Evolutionary conservation across 2,329 filamentous ascomycete species (phyloP).

Genomic region (Trichoderma citrinoviride): DNA sequence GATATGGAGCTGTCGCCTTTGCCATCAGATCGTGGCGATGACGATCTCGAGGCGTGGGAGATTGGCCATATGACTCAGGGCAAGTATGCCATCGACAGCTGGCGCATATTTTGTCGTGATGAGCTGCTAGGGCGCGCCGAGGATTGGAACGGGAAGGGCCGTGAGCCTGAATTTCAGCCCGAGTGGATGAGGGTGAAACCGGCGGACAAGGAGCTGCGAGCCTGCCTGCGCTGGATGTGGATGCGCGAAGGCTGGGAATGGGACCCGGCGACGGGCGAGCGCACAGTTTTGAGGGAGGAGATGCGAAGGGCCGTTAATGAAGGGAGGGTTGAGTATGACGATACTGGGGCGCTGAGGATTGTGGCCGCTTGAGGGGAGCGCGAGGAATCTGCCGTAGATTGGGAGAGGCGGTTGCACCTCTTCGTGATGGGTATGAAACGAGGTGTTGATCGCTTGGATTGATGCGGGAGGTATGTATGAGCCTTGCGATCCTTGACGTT

Average conservation of each 20-base stretch:
- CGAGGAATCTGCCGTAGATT: background rate
- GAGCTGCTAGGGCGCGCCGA: slow-evolving; percentile 62
- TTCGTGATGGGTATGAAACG: background rate
- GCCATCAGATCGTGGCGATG: background rate
- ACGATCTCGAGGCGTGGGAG: slow-evolving; percentile 62
- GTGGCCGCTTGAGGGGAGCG: slow-evolving; percentile 26
- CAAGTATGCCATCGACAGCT: slow-evolving; percentile 81
- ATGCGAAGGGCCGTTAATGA: slow-evolving; percentile 57
- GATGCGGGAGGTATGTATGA: background rate
- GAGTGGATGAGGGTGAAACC: slow-evolving; percentile 90
- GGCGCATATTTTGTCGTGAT: slow-evolving; percentile 91
- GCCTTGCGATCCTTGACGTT: background rate
- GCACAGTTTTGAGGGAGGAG: slow-evolving; percentile 50
- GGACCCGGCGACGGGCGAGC: slow-evolving; percentile 69
- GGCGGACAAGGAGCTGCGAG: slow-evolving; percentile 82
- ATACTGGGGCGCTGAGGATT: slow-evolving; percentile 48
- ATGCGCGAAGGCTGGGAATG: slow-evolving; percentile 80
- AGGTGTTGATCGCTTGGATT: background rate
- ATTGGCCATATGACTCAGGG: slow-evolving; percentile 82
- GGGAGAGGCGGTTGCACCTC: background rate
- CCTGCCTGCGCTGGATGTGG: slow-evolving; percentile 89
- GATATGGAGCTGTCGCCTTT: background rate
- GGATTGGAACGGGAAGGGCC: slow-evolving; percentile 62
- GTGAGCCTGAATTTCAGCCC: slow-evolving; percentile 62
- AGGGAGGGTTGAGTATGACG: slow-evolving; percentile 56